Conservation (phyloP, 768 basidiomycete genomes). For the Ramaria sp. region DNA sequence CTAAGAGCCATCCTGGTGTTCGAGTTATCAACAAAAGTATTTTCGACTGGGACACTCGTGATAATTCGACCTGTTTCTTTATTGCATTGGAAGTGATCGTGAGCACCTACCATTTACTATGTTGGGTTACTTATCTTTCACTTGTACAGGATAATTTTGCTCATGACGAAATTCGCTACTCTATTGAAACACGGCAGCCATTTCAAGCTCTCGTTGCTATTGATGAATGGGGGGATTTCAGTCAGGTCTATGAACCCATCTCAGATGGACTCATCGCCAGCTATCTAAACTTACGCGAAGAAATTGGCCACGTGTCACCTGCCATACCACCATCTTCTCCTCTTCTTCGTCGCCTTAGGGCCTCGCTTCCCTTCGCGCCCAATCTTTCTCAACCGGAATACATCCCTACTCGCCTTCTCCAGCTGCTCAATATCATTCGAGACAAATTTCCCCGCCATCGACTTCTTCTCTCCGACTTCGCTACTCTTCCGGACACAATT, state of each 20-base stretch:
- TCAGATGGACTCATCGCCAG: conserved; percentile 76
- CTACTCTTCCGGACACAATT: conserved; percentile 75
- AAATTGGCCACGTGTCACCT: conserved; percentile 32
- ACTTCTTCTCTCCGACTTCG: conserved; percentile 91
- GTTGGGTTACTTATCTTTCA: not conserved
- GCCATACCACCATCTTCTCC: conserved; percentile 38
- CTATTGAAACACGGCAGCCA: conserved; percentile 66
- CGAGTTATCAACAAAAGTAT: conserved; percentile 66
- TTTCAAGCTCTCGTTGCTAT: conserved; percentile 77
- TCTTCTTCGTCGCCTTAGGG: conserved; percentile 51
- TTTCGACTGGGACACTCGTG: conserved; percentile 70
- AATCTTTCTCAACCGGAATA: conserved; percentile 85
- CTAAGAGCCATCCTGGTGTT: conserved; percentile 52
- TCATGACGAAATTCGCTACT: conserved; percentile 90
- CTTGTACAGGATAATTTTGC: conserved; percentile 80
- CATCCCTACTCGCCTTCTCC: conserved; percentile 83
- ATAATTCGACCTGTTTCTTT: conserved; percentile 82
- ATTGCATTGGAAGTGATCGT: conserved; percentile 93
- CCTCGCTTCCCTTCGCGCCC: conserved; percentile 74
- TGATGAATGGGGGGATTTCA: conserved; percentile 72
- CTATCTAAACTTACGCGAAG: conserved; percentile 59
- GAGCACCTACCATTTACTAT: conserved; percentile 23
- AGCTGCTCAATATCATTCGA: conserved; percentile 74
- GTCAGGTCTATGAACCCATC: conserved; percentile 71
- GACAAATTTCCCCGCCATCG: conserved; percentile 84